Conservation (phyloP, 192 early-diverging fungal species). For the Piromyces sp. region DNA sequence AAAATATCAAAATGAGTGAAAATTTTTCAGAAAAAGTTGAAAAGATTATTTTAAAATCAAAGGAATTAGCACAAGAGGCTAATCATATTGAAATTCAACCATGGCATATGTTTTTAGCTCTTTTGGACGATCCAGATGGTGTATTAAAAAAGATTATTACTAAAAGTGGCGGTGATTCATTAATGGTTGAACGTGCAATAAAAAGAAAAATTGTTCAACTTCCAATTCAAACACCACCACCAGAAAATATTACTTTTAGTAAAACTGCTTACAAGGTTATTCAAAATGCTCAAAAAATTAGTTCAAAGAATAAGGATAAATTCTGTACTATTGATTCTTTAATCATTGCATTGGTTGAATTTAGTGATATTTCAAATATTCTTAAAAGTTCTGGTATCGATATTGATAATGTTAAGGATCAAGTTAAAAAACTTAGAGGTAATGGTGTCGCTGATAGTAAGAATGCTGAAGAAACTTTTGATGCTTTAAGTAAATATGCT, state of each 20-base stretch:
- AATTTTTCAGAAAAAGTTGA: too few relatives aligned
- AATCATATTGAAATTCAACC: conserved; percentile 60
- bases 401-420: conserved; percentile 52
- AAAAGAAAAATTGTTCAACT: conserved; percentile 60
- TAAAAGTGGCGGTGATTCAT: conserved; percentile 68
- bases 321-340: conserved; percentile 78
- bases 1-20: too few relatives aligned
- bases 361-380: conserved; percentile 33
- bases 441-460: conserved; percentile 63
- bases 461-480: conserved; percentile 72
- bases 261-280: conserved; percentile 33
- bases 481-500: conserved; percentile 86
- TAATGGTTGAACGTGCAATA: conserved; percentile 52
- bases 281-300: conserved; percentile 2
- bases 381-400: conserved; percentile 51
- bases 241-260: conserved; percentile 47
- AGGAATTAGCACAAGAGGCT: conserved; percentile 52
- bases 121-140: conserved; percentile 69
- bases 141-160: conserved; percentile 54
- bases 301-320: conserved; percentile 31
- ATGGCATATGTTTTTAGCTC: conserved; percentile 57
- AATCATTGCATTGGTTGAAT: conserved; percentile 63
- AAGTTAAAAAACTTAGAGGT: conserved; percentile 61
- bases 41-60: too few relatives aligned
- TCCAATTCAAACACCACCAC: conserved; percentile 73